Conservation (phyloP, 208 protist genomes). For the Leptomonas seymouri region DNA sequence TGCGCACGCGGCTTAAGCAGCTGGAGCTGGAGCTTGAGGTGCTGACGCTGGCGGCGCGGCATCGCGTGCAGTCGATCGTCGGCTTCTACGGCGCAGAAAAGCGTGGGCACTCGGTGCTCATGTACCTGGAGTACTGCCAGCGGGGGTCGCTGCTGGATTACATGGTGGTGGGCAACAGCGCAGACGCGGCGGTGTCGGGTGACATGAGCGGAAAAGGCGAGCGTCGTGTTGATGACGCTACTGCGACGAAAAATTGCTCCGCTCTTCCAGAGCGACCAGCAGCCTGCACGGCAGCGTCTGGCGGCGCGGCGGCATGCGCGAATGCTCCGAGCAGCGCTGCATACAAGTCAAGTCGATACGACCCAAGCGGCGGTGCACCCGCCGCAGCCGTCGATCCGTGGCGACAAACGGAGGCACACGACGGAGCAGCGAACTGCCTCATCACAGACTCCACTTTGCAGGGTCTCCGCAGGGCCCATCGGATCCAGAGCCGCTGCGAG, state of each 20-base stretch:
- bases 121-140: slow-evolving; percentile 92
- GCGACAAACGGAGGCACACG: slow-evolving; percentile 11
- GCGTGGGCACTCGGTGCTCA: slow-evolving; percentile 84
- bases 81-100: slow-evolving; percentile 88
- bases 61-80: slow-evolving; percentile 81
- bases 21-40: slow-evolving; percentile 88
- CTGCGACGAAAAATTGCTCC: no score
- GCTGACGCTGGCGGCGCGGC: slow-evolving; percentile 60
- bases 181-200: slow-evolving; percentile 31
- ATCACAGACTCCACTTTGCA: slow-evolving; percentile 14
- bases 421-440: slow-evolving; percentile 20
- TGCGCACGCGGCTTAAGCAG: slow-evolving; percentile 64
- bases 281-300: background rate
- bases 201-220: background rate
- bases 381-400: slow-evolving; percentile 15
- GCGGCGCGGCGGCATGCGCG: background rate
- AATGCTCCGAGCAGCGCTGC: background rate
- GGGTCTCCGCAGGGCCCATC: slow-evolving; percentile 1
- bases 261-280: no score
- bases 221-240: background rate
- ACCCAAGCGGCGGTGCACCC: background rate
- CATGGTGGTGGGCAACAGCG: slow-evolving; percentile 54
- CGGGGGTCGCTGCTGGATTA: slow-evolving; percentile 84
- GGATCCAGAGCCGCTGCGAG: background rate
- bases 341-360: background rate